Percentiles rank a stretch among this genome's conserved stretches.
These are phyloP conservation scores for Aspergillus awamori DNA, from an alignment of 2,329 filamentous ascomycete genomes.

Conservation along the genomic window DNA sequence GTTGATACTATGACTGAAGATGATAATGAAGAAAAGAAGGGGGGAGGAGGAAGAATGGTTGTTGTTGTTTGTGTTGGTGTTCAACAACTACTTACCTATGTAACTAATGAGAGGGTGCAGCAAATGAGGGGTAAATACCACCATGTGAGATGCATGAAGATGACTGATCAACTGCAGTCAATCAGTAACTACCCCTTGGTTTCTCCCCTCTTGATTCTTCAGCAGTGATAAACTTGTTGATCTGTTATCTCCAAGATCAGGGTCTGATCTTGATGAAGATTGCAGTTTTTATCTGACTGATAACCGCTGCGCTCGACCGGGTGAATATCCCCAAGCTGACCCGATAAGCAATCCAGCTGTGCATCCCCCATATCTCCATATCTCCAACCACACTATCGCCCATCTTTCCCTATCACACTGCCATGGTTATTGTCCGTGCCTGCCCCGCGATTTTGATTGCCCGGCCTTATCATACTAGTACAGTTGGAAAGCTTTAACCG, in stretches of 20 bases:
- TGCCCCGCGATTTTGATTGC: conserved; percentile 1
- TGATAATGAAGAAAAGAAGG: conserved; percentile 7
- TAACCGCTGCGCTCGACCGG: neutral
- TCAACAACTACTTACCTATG: no score
- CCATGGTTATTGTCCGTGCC: neutral
- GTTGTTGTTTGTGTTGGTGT: neutral
- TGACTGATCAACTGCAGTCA: conserved; percentile 1
- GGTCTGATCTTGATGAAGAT: neutral
- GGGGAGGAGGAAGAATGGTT: neutral
- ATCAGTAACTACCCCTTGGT: no score
- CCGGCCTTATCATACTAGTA: neutral
- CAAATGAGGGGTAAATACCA: conserved; percentile 1
- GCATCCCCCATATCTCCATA: neutral
- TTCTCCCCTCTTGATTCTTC: neutral
- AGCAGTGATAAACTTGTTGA: neutral
- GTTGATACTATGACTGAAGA: conserved; percentile 7
- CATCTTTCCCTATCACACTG: neutral
- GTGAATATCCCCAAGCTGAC: neutral
- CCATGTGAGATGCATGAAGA: conserved; percentile 4
- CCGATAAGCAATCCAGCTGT: neutral
- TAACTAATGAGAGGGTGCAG: neutral
- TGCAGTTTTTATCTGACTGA: neutral
- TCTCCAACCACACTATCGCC: neutral
- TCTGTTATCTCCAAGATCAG: neutral
- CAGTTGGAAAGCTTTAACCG: neutral